Evolutionary conservation across 768 basidiomycete species (phyloP), one percentile per base, ranked within the genome.

Genomic region (Auriscalpium microsporum): DNA sequence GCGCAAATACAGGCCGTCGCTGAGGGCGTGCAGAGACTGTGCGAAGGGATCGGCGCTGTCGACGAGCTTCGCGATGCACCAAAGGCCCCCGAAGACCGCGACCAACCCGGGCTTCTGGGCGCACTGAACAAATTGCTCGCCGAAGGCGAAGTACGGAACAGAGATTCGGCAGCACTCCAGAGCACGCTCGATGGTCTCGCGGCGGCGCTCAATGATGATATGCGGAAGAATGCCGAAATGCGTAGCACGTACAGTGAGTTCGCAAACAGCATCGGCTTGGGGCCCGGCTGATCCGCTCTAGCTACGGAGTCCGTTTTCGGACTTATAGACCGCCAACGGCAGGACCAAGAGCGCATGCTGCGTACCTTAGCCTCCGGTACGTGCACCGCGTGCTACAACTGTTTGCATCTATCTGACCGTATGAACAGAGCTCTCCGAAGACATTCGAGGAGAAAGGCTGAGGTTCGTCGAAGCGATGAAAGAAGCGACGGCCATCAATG

Each of bases 391-490:
- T 28, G 28, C 7, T 5, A 28, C 28, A 28, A 4, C 28, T 28
- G 28, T 28, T 4, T 28, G 28, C 28, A 2, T 28, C 28, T 28
- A 7, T 28, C 5, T 33, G 54, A 33, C 45, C 50, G 23, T 35
- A 34, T n/a, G n/a, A 28, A 16, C 62, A 90, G 91, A 90, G 65
- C 77, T 94, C 19, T 84, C 85, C 3, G 78, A 80, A 54, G 92
- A 94, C 62, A 93, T 94, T 52, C 83, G 85, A 52, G 90, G 92
- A 1, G 91, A 94, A 69, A 72, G 90, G 48, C 70, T 94, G 53
- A 76, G 88, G 7, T 94, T 94, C 62, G 88, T 94, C 6, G 92
- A 94, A 63, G 90, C 92, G n/a, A 94, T 94, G 91, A 89, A 89
- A 66, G 87, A 92, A 62, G 92, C 90, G 1, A 94, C 92, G 0